phyloP scores from a whole-genome alignment of 2,329 filamentous ascomycete species.

The Stagonosporopsis tanaceti region DNA sequence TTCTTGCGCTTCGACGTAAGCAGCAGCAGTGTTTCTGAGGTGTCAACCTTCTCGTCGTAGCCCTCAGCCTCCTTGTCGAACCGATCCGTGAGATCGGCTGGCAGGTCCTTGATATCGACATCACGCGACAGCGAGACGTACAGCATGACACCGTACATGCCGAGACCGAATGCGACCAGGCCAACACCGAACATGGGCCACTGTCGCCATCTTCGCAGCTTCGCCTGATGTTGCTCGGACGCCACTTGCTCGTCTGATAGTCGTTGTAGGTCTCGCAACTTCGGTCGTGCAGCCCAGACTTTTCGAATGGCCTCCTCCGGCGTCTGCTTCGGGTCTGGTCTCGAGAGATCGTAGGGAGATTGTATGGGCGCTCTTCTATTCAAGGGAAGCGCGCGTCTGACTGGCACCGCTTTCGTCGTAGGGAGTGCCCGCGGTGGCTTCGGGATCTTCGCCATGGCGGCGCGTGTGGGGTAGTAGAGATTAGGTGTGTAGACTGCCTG shows the following conservation, averaged over 20 bases:
- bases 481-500: neutral
- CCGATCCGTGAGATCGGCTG: constrained; percentile 53
- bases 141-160: constrained; percentile 51
- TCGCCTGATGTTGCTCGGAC: constrained; percentile 36
- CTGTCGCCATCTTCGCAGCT: constrained; percentile 41
- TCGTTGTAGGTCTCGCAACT: constrained; percentile 33
- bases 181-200: constrained; percentile 44
- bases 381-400: constrained; percentile 27
- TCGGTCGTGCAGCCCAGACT: constrained; percentile 39
- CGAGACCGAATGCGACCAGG: constrained; percentile 50
- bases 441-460: constrained; percentile 45
- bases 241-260: constrained; percentile 40
- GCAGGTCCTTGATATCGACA: constrained; percentile 37
- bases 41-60: constrained; percentile 58
- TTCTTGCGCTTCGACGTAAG: constrained; percentile 52
- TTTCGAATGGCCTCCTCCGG: constrained; percentile 28
- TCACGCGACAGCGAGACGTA: constrained; percentile 42
- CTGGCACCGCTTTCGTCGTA: constrained; percentile 30
- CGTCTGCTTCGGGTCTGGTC: constrained; percentile 24
- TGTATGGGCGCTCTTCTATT: constrained; percentile 26
- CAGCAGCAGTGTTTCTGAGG: constrained; percentile 54
- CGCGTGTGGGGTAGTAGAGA: constrained; percentile 8
- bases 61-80: constrained; percentile 56
- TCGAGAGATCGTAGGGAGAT: constrained; percentile 21
- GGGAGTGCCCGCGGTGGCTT: constrained; percentile 37